A percentile compares a stretch with the other conserved stretches of the same genome.
These are phyloP conservation scores for Avena sativa DNA, from an alignment of 176 grass and related monocot genomes.

Conservation along the genomic window DNA sequence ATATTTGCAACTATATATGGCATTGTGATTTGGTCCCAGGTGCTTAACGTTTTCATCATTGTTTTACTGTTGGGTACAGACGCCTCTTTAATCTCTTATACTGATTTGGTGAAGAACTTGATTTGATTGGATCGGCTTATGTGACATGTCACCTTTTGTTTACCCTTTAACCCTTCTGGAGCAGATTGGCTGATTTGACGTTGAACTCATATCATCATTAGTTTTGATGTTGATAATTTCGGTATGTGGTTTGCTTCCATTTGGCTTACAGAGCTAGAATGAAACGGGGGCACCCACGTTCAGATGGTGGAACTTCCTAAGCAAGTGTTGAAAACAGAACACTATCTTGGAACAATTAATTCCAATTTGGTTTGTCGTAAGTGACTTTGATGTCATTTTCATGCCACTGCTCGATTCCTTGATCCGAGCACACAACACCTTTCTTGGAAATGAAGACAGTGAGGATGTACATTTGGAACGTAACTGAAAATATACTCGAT, in stretches of 20 bases:
- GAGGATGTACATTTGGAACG: not conserved
- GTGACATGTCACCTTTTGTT: not conserved
- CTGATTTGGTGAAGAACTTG: not conserved
- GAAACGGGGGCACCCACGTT: not conserved
- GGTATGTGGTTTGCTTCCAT: conserved; percentile 13
- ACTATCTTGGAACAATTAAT: conserved; percentile 26
- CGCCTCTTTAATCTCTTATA: not conserved
- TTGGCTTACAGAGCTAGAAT: not conserved
- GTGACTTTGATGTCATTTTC: conserved; percentile 35
- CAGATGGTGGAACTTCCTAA: not conserved
- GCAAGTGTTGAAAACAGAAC: not conserved
- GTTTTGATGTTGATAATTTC: not conserved
- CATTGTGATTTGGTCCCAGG: conserved; percentile 4
- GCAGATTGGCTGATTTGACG: not conserved
- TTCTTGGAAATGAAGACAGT: conserved; percentile 25
- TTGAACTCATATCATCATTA: not conserved
- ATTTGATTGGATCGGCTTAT: not conserved
- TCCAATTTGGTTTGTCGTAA: not conserved
- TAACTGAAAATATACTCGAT: conserved; percentile 14
- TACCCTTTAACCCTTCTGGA: not conserved
- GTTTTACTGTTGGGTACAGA: not conserved
- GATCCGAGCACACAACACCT: not conserved
- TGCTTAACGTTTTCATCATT: not conserved
- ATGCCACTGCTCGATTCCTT: conserved; percentile 11
- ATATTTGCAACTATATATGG: not conserved